Base-by-base conservation (phyloP, 1,284 basidiomycete species). In the Volvariella surrecta region DNA sequence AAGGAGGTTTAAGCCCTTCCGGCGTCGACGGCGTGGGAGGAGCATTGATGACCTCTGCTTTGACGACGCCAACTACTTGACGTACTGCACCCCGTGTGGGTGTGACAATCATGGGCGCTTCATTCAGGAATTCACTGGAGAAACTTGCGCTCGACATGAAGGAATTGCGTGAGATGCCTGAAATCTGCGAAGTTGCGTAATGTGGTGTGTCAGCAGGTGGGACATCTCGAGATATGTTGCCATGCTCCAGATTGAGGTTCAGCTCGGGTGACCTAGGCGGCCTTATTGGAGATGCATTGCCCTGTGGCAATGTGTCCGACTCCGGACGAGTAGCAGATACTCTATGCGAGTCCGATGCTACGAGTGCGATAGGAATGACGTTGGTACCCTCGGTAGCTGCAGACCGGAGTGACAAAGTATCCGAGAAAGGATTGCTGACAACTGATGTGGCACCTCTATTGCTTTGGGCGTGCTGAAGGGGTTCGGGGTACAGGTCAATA, bases 291-390 rank as follows among this genome's bases (percentile, higher is more conserved):
- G 64, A 61, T 10, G 69, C 68, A 4, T 57, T 53, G 31, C 60
- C 51, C 32, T 53, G 60, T 49, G 54, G 51, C 43, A 60, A 32
- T 9, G 55, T 54, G 28, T 54, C 49, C 10, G 54, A 43, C 15
- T 63, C 59, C 9, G 64, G 61, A 21, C 52, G 54, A 31, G 58
- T 47, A 6, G 61, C 52, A 18, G 54, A 52, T 19, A 56, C 47
- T 34, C 53, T 57, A 37, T 58, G 53, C 6, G 72, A 70, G 15
- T 74, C 73, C 16, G 82, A 74, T n/a, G 81, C 64, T 30, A 88
- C 81, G 42, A 89, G 69, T 3, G 84, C 84, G 50, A 89, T 89
- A 47, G 86, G 86, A 45, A 89, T 89, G 50, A 87, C 86, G 54
- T 89, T 89, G 11, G 86, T 85, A 32, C 74, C 74, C 56, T 83